Conservation (phyloP, 306 rosid species). For the Clitoria ternatea region DNA sequence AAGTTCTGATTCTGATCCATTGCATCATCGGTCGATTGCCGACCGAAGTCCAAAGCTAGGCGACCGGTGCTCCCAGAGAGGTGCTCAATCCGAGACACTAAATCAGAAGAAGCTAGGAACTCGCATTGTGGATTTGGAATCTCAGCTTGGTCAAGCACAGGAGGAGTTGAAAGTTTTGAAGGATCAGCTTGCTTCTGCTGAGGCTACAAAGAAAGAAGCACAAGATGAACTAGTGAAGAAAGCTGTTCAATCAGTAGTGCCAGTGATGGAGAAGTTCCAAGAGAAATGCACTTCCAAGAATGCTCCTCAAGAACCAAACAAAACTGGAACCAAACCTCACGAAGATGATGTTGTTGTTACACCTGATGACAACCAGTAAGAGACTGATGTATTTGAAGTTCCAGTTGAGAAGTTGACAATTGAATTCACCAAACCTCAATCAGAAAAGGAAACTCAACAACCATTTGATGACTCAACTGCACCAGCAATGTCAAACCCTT, state of each 20-base stretch:
- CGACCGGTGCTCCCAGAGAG: conserved; percentile 74
- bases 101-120: conserved; percentile 87
- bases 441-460: conserved; percentile 42
- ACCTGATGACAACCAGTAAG: conserved; percentile 41
- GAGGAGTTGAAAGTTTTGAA: conserved; percentile 56
- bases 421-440: conserved; percentile 33
- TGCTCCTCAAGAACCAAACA: conserved; percentile 31
- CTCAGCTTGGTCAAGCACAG: conserved; percentile 88
- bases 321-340: conserved; percentile 20
- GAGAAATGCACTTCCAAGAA: conserved; percentile 32
- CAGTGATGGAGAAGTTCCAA: conserved; percentile 34
- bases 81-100: conserved; percentile 54
- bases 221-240: conserved; percentile 72
- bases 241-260: conserved; percentile 31
- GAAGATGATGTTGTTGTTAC: too few species aligned
- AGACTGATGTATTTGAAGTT: conserved; percentile 84
- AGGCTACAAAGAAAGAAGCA: conserved; percentile 80
- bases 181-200: conserved; percentile 76
- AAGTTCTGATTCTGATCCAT: conserved; percentile 69
- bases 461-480: conserved; percentile 25
- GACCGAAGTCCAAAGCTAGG: conserved; percentile 77
- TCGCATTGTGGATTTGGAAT: conserved; percentile 79
- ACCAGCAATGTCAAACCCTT: conserved; percentile 27
- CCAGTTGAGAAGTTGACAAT: conserved; percentile 47
- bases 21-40: conserved; percentile 62